These are phyloP conservation scores for Pseudogymnoascus sp. DNA, from an alignment of 2,329 filamentous ascomycete genomes.

Conservation along the genomic window DNA sequence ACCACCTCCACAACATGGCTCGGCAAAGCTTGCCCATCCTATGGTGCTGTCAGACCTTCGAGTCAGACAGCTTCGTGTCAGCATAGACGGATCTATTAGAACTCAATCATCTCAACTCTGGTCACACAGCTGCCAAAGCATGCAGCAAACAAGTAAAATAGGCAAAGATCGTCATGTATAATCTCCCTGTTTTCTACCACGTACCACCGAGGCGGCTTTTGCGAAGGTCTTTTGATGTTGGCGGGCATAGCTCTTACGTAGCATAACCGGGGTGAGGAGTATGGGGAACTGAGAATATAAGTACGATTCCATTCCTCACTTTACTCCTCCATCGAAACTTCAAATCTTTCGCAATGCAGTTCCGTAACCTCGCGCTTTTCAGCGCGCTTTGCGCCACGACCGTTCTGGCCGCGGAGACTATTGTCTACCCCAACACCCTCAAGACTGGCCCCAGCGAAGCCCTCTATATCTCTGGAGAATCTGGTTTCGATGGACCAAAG, in stretches of 20 bases:
- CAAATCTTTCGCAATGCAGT: background rate
- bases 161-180: background rate
- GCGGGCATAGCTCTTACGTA: background rate
- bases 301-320: background rate
- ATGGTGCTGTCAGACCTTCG: background rate
- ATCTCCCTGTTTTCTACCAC: background rate
- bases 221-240: background rate
- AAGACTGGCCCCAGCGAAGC: background rate
- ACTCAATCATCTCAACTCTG: background rate
- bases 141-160: background rate
- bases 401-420: background rate
- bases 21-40: background rate
- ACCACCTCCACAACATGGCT: background rate
- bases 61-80: conserved; percentile 2
- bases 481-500: conserved; percentile 18
- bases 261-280: background rate
- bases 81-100: background rate
- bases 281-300: background rate
- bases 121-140: background rate
- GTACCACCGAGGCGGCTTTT: background rate
- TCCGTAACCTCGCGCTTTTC: background rate
- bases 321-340: background rate
- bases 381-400: background rate
- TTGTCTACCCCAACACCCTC: background rate
- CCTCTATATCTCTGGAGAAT: background rate